Evolutionary conservation across 345 rosid genomes (phyloP).

Genomic region (Lumnitzera littorea): DNA sequence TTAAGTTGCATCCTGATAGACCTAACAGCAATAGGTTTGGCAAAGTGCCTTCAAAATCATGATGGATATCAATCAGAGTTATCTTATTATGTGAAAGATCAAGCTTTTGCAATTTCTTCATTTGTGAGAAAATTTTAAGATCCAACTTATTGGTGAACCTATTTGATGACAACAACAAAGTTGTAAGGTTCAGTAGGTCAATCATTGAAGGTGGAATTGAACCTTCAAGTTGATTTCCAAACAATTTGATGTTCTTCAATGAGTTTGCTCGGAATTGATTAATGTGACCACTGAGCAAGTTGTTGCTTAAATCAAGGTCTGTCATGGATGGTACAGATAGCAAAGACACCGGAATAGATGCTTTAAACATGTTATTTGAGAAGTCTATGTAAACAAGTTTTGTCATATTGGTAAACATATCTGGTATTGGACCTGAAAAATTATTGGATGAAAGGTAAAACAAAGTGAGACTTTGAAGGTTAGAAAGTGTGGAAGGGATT

Average conservation of each 20-base stretch:
- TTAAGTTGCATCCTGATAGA: slow-evolving; percentile 18
- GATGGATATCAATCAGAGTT: background rate
- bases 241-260: background rate
- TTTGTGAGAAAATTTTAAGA: slow-evolving; percentile 8
- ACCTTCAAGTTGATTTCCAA: slow-evolving; percentile 14
- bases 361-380: slow-evolving; percentile 6
- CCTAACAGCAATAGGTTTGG: slow-evolving; percentile 5
- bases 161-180: slow-evolving; percentile 12
- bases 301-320: background rate
- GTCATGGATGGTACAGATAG: slow-evolving; percentile 13
- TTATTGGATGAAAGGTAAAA: background rate
- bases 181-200: slow-evolving; percentile 8
- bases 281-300: slow-evolving; percentile 3
- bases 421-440: background rate
- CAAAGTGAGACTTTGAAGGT: background rate
- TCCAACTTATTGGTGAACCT: slow-evolving; percentile 14
- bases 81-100: slow-evolving; percentile 10
- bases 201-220: slow-evolving; percentile 16
- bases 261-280: background rate
- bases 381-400: slow-evolving; percentile 4
- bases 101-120: slow-evolving; percentile 1
- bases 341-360: slow-evolving; percentile 17
- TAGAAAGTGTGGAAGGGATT: background rate
- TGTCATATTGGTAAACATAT: slow-evolving; percentile 1
- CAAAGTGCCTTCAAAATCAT: background rate